Percentiles rank a stretch among this genome's conserved stretches.
Conservation (phyloP, 306 rosid species). For the Coriaria nepalensis region DNA sequence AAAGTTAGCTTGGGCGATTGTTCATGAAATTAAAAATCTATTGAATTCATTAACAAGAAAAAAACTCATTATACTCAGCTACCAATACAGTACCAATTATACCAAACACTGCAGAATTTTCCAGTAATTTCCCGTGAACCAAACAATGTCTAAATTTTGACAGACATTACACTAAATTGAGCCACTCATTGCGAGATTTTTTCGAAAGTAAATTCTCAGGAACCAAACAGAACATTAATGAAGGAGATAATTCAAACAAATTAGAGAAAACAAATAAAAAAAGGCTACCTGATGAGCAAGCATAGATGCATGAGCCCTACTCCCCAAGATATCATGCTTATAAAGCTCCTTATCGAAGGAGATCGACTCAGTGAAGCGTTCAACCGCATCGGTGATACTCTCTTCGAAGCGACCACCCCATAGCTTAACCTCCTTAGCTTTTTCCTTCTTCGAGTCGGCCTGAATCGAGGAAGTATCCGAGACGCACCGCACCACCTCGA, state of each 20-base stretch:
- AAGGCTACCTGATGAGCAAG: conserved; percentile 72
- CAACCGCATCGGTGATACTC: conserved; percentile 73
- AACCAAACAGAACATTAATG: conserved; percentile 4
- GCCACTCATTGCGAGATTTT: no score
- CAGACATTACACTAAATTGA: no score
- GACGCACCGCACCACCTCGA: conserved; percentile 1
- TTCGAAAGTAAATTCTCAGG: no score
- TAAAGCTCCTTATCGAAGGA: conserved; percentile 69
- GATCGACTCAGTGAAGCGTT: conserved; percentile 88
- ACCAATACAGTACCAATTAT: no score
- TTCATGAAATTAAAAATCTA: neutral
- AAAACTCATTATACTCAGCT: no score
- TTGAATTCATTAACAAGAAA: no score
- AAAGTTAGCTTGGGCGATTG: neutral
- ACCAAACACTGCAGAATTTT: no score
- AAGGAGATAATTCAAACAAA: neutral
- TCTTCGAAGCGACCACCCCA: conserved; percentile 99
- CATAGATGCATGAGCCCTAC: conserved; percentile 89
- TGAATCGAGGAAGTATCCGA: neutral
- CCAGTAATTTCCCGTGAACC: no score
- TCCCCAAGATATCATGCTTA: conserved; percentile 81
- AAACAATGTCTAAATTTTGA: no score
- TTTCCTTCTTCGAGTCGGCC: conserved; percentile 5
- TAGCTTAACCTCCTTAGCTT: conserved; percentile 63
- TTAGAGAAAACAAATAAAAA: neutral